Percentiles rank a stretch among this genome's conserved stretches.
These are phyloP conservation scores for Pachyrhizus erosus DNA, from an alignment of 306 rosid genomes.

Conservation along the genomic window DNA sequence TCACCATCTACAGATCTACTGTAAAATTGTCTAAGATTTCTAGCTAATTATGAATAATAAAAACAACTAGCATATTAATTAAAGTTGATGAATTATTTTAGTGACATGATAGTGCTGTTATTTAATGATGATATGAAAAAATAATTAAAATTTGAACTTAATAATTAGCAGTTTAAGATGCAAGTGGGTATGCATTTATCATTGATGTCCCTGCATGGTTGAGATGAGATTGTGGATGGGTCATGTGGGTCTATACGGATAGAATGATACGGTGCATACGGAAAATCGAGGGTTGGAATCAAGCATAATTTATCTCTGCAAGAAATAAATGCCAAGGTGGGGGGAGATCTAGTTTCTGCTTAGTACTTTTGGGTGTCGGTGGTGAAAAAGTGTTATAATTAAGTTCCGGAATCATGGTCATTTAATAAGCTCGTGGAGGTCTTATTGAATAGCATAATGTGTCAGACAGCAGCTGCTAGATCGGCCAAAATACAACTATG, in stretches of 20 bases:
- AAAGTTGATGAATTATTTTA: not conserved
- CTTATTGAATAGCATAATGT: constrained; percentile 44
- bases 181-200: not conserved
- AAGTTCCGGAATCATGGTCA: constrained; percentile 32
- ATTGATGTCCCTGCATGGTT: constrained; percentile 8
- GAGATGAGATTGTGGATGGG: constrained; percentile 28
- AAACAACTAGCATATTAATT: not conserved
- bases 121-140: not conserved
- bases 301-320: constrained; percentile 34
- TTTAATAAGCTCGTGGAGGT: constrained; percentile 57
- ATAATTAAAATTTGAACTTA: not conserved
- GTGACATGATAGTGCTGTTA: not conserved
- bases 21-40: not conserved
- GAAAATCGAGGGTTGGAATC: constrained; percentile 39
- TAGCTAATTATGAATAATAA: not conserved
- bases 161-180: not conserved
- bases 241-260: constrained; percentile 47
- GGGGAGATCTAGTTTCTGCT: constrained; percentile 33
- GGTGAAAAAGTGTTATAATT: constrained; percentile 43
- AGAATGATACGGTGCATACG: constrained; percentile 74
- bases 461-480: constrained; percentile 45
- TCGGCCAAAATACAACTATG: constrained; percentile 43
- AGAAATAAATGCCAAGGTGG: constrained; percentile 48
- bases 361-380: constrained; percentile 69
- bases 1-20: not conserved